phyloP scores from a whole-genome alignment of 306 rosid genomes.

The Ceratonia siliqua region DNA sequence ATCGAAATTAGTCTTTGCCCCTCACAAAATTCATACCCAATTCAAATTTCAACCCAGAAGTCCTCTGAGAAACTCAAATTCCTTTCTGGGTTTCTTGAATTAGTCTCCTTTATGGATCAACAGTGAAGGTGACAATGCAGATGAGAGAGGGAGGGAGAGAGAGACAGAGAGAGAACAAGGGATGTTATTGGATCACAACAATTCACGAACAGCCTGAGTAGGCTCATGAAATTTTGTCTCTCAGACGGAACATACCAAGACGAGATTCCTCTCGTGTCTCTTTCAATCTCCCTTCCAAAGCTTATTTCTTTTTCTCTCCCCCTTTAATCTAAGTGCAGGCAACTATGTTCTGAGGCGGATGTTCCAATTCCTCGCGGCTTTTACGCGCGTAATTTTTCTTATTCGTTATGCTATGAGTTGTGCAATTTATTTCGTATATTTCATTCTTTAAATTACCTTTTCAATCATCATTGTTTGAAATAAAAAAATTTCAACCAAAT shows the following conservation, averaged over 20 bases:
- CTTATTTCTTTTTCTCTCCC: background rate
- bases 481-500: background rate
- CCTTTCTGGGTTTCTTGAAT: slow-evolving; percentile 30
- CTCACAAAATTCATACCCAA: slow-evolving; percentile 44
- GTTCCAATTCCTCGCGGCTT: slow-evolving; percentile 56
- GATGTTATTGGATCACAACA: slow-evolving; percentile 35
- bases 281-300: slow-evolving; percentile 29
- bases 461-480: background rate
- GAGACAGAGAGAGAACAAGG: slow-evolving; percentile 23
- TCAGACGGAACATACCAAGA: slow-evolving; percentile 55
- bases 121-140: slow-evolving; percentile 30
- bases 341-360: slow-evolving; percentile 55
- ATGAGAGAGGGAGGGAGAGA: slow-evolving; percentile 18
- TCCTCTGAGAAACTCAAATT: slow-evolving; percentile 25
- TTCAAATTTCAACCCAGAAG: slow-evolving; percentile 24
- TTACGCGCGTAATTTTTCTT: slow-evolving; percentile 47
- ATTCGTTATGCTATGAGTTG: background rate
- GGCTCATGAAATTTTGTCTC: slow-evolving; percentile 38
- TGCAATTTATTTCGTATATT: background rate
- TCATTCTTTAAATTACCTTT: background rate
- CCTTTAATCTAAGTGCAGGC: slow-evolving; percentile 49
- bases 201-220: slow-evolving; percentile 45
- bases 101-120: slow-evolving; percentile 14
- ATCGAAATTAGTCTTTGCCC: slow-evolving; percentile 36
- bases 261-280: slow-evolving; percentile 43